Percentiles rank a stretch among this genome's conserved stretches.
Conservation (phyloP, 768 basidiomycete species). For the Xerocomellus intermedius region DNA sequence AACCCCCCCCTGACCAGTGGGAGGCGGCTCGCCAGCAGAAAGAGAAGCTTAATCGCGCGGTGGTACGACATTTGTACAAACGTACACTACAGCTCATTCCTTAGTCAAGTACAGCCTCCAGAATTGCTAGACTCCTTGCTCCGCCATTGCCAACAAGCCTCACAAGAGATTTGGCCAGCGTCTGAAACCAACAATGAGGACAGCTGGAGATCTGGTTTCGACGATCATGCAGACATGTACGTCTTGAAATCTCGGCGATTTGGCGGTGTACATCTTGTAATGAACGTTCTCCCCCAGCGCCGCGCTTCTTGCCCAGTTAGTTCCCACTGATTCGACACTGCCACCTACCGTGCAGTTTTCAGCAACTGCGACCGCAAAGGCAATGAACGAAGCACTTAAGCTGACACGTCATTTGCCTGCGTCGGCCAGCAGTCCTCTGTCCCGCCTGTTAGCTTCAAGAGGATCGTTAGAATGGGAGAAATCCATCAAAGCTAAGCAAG, state of each 20-base stretch:
- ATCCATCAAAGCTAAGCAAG: slow-evolving; percentile 55
- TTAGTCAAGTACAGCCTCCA: slow-evolving; percentile 53
- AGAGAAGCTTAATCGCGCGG: slow-evolving; percentile 56
- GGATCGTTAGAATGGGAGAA: slow-evolving; percentile 77
- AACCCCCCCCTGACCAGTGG: slow-evolving; percentile 58
- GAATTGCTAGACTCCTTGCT: slow-evolving; percentile 61
- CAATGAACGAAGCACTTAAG: slow-evolving; percentile 58
- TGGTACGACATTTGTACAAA: slow-evolving; percentile 47
- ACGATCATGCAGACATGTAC: slow-evolving; percentile 60
- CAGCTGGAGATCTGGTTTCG: slow-evolving; percentile 43
- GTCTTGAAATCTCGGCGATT: slow-evolving; percentile 22
- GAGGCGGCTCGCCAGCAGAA: slow-evolving; percentile 58
- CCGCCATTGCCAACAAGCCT: slow-evolving; percentile 49
- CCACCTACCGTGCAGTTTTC: slow-evolving; percentile 49
- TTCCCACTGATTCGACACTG: slow-evolving; percentile 52
- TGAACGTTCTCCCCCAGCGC: slow-evolving; percentile 33
- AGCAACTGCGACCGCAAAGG: slow-evolving; percentile 56
- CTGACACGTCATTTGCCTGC: slow-evolving; percentile 59
- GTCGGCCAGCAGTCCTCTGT: slow-evolving; percentile 61
- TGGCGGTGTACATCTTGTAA: background rate
- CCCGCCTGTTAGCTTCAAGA: slow-evolving; percentile 66
- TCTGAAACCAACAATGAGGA: slow-evolving; percentile 26
- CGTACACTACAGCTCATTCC: slow-evolving; percentile 16
- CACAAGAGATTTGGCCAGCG: slow-evolving; percentile 52
- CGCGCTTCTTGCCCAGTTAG: slow-evolving; percentile 39